Evolutionary conservation across 225 moss, liverwort and hornwort genomes (phyloP).

Genomic region (Pleurozium schreberi): DNA sequence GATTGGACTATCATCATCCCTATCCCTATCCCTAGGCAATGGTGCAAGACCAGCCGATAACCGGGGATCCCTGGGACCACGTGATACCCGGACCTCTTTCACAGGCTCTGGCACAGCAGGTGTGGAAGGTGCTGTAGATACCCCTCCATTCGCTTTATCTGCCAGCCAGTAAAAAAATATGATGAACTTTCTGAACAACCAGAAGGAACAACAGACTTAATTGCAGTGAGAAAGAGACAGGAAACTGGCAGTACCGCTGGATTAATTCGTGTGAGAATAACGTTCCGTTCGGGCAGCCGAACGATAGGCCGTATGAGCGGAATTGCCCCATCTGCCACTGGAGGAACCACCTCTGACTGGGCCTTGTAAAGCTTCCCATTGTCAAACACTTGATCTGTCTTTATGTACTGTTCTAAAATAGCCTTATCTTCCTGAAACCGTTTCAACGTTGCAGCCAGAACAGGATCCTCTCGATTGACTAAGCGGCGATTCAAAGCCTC

Average conservation of each 20-base stretch:
- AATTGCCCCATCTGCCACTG: conserved; percentile 76
- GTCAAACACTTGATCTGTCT: conserved; percentile 87
- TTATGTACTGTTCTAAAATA: conserved; percentile 88
- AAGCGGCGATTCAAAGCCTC: conserved; percentile 60
- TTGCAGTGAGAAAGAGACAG: neutral
- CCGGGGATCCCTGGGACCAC: conserved; percentile 74
- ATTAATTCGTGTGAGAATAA: conserved; percentile 95
- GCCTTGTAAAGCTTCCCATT: conserved; percentile 83
- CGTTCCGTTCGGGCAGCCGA: conserved; percentile 75
- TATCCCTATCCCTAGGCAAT: conserved; percentile 38
- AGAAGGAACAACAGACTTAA: neutral
- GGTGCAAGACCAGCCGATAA: conserved; percentile 70
- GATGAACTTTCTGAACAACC: neutral
- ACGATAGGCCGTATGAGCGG: conserved; percentile 83
- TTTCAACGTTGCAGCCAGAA: conserved; percentile 59
- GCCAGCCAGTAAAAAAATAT: neutral
- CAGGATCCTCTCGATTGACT: conserved; percentile 59
- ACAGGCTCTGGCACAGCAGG: conserved; percentile 36
- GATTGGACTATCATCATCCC: conserved; percentile 63
- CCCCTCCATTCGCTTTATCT: conserved; percentile 28
- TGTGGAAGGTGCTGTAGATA: conserved; percentile 13
- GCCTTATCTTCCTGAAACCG: conserved; percentile 92
- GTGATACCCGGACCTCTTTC: conserved; percentile 56
- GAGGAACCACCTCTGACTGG: conserved; percentile 81
- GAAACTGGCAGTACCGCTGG: conserved; percentile 36